Conservation (phyloP, 2,329 filamentous ascomycete genomes). For the Zymoseptoria pseudotritici region DNA sequence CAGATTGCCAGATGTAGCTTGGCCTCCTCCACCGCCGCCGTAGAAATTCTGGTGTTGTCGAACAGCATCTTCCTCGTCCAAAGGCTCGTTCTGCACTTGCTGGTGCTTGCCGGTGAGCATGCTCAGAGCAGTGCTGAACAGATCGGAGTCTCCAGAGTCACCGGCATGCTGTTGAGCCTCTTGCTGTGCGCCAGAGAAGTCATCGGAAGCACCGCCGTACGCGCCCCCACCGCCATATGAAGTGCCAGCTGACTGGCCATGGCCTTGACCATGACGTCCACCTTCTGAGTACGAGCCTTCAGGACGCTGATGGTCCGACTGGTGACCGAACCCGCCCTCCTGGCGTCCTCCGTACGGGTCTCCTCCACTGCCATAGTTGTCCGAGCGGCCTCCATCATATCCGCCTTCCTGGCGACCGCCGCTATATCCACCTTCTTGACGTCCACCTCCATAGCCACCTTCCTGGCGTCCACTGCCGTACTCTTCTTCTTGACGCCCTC, state of each 20-base stretch:
- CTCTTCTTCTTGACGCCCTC: constrained; percentile 7
- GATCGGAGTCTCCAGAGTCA: constrained; percentile 39
- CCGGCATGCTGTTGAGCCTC: constrained; percentile 50
- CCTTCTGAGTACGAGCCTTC: constrained; percentile 25
- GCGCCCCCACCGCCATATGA: constrained; percentile 35
- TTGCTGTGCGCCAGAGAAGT: constrained; percentile 47
- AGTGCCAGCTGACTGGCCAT: constrained; percentile 35
- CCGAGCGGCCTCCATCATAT: neutral
- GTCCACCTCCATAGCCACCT: constrained; percentile 3
- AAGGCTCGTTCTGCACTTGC: constrained; percentile 42
- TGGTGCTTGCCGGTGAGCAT: constrained; percentile 49
- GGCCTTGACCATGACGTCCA: constrained; percentile 22
- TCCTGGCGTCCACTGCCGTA: neutral
- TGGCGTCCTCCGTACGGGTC: constrained; percentile 15
- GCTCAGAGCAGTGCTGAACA: constrained; percentile 52
- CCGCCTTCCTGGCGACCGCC: constrained; percentile 7
- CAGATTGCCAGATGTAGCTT: constrained; percentile 36
- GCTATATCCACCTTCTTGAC: constrained; percentile 6
- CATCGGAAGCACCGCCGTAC: constrained; percentile 38
- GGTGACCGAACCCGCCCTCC: constrained; percentile 21
- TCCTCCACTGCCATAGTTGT: constrained; percentile 2
- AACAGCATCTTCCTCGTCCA: constrained; percentile 61
- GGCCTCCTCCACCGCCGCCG: constrained; percentile 45
- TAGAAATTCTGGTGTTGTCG: constrained; percentile 71
- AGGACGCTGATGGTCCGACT: constrained; percentile 23